A percentile compares a stretch with the other conserved stretches of the same genome.
phyloP scores from a whole-genome alignment of 2,329 filamentous ascomycete genomes.

The Erysiphe neolycopersici region DNA sequence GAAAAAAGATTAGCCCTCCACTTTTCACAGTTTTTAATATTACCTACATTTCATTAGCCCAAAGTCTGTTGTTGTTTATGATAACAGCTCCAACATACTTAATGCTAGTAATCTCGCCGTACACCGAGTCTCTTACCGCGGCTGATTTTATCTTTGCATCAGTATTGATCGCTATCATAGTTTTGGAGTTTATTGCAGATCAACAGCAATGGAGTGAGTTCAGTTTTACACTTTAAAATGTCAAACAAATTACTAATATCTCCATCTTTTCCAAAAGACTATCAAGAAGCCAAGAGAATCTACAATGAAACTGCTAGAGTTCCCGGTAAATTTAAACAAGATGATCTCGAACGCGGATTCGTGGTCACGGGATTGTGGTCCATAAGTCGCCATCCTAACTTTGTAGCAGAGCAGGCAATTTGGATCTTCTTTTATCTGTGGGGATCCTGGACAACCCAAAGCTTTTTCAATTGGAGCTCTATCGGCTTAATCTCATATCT shows the following conservation, averaged over 20 bases:
- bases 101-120: conserved; percentile 43
- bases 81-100: conserved; percentile 65
- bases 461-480: conserved; percentile 52
- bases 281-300: conserved; percentile 51
- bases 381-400: conserved; percentile 82
- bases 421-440: conserved; percentile 80
- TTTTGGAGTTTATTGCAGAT: conserved; percentile 60
- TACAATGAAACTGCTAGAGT: conserved; percentile 52
- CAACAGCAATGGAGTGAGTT: conserved; percentile 66
- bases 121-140: conserved; percentile 24
- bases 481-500: conserved; percentile 43
- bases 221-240: not conserved
- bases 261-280: conserved; percentile 22
- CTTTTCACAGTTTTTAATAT: conserved; percentile 68
- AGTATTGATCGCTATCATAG: conserved; percentile 26
- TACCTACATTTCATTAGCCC: conserved; percentile 63
- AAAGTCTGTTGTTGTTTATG: conserved; percentile 56
- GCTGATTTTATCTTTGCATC: conserved; percentile 32
- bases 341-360: conserved; percentile 76
- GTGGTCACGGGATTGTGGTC: conserved; percentile 62
- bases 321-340: conserved; percentile 33
- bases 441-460: conserved; percentile 48
- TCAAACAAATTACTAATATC: not conserved
- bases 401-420: conserved; percentile 69
- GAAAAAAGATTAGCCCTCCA: conserved; percentile 28